phyloP scores from a whole-genome alignment of 1,139 yeast species.

The Suhomyces wounanorum region DNA sequence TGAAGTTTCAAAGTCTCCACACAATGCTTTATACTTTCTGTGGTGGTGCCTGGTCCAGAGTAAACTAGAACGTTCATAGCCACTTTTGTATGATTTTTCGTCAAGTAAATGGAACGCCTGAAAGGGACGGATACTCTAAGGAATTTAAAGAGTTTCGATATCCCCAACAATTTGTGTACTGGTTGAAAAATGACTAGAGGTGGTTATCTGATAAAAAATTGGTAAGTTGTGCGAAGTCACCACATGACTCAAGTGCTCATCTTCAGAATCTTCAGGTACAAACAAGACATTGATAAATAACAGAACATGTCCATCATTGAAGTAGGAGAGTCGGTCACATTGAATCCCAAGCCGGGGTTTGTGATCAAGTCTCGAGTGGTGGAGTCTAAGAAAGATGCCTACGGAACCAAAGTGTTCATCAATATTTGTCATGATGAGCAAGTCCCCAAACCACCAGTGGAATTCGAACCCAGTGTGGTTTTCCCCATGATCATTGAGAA shows the following conservation, averaged over 20 bases:
- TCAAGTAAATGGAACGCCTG: neutral
- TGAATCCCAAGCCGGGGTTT: slow-evolving; percentile 58
- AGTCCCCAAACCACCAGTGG: slow-evolving; percentile 56
- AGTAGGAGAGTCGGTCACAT: slow-evolving; percentile 13
- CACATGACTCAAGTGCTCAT: neutral
- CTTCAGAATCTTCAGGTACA: neutral
- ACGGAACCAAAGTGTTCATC: slow-evolving; percentile 69
- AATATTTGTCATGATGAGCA: slow-evolving; percentile 69
- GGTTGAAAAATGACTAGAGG: slow-evolving; percentile 1
- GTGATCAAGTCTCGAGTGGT: slow-evolving; percentile 63
- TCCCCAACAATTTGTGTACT: neutral
- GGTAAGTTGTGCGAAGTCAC: neutral
- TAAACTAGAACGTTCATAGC: slow-evolving; percentile 80
- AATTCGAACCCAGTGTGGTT: slow-evolving; percentile 57
- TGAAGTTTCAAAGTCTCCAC: slow-evolving; percentile 70
- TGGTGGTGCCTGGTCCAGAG: slow-evolving; percentile 84
- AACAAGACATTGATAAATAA: neutral
- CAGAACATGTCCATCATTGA: slow-evolving; percentile 12
- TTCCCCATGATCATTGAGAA: slow-evolving; percentile 68
- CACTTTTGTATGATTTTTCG: neutral
- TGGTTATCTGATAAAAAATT: slow-evolving; percentile 5
- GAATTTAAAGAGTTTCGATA: neutral
- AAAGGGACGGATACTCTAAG: neutral
- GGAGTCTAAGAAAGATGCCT: slow-evolving; percentile 27
- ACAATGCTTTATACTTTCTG: slow-evolving; percentile 83